Base-by-base conservation (phyloP, 768 basidiomycete genomes). In the Psilocybe azurescens region DNA sequence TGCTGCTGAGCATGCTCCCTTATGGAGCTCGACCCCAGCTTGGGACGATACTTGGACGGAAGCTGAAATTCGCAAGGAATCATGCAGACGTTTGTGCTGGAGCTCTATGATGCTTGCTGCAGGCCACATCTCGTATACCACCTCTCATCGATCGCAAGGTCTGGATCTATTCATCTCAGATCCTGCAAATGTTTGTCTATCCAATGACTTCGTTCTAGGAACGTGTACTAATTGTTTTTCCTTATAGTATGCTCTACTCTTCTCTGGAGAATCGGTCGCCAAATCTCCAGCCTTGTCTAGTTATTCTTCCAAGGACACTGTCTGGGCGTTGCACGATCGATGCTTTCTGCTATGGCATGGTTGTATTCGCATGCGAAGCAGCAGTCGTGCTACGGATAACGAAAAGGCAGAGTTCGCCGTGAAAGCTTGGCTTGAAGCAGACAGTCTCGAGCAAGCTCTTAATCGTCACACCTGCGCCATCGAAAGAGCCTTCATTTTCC, bases 311-410 rank as follows among this genome's bases (percentile, higher is more conserved):
- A 91, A 89, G 71, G 84, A 90, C 58, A 87, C 87, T 5, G 78
- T 92, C 20, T 93, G 89, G 90, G 89, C 89, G n/a, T 75, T 92
- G 55, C 84, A 88, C 69, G 84, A 89, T 67, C 86, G 89, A 50
- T 79, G 83, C 6, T 87, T 88, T 75, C 75, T 93, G 20, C 75
- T 92, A 38, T 93, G 91, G 90, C 85, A 89, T 71, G 82, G 82
- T 20, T 93, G 91, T 67, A 77, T 88, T 57, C 84, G 83, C 53
- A 86, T 88, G 79, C 84, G 86, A 14, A 79, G 81, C 55, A 69
- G 79, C 44, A 61, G 60, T 11, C 62, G 63, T 11, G 75, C 78
- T 30, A 72, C 77, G 30, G 83, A 88, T 50, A 68, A 73, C 3
- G 83, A 86, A 38, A 86, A 86, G 69, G 83, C 85, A 13, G 79